phyloP scores from a whole-genome alignment of 805 yeast genomes.

The Kluyveromyces nonfermentans region DNA sequence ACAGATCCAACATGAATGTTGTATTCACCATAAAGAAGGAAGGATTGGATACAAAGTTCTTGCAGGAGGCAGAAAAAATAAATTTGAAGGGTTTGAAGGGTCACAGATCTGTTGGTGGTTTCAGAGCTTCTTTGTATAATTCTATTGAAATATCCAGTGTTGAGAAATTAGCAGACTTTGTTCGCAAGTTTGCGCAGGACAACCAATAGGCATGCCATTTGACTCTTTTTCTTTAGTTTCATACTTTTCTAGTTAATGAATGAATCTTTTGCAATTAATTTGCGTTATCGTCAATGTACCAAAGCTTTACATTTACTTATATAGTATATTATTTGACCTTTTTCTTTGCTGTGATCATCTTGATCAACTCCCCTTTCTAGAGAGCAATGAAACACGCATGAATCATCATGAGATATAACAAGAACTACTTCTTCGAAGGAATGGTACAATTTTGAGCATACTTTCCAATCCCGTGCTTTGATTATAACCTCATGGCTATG shows the following conservation, averaged over 20 bases:
- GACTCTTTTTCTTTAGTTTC: background rate
- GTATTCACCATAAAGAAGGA: conserved; percentile 70
- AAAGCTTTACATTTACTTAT: conserved; percentile 31
- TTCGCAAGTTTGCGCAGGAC: conserved; percentile 49
- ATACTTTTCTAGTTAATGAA: background rate
- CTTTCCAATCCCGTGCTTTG: conserved; percentile 56
- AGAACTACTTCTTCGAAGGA: conserved; percentile 53
- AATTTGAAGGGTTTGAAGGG: conserved; percentile 80
- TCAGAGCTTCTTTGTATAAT: conserved; percentile 87
- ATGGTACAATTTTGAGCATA: conserved; percentile 52
- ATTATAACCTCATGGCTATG: conserved; percentile 37
- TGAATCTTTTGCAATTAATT: background rate
- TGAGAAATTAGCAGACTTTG: conserved; percentile 44
- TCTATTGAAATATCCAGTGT: conserved; percentile 65
- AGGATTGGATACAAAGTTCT: conserved; percentile 58
- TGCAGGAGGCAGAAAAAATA: conserved; percentile 51
- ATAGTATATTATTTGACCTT: conserved; percentile 55
- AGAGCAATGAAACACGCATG: conserved; percentile 57
- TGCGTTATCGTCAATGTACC: conserved; percentile 3
- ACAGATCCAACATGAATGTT: conserved; percentile 85
- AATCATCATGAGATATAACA: conserved; percentile 46
- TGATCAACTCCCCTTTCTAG: conserved; percentile 39
- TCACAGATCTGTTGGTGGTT: conserved; percentile 95
- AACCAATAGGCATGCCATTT: conserved; percentile 7
- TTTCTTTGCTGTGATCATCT: conserved; percentile 10